phyloP scores from a whole-genome alignment of 345 rosid species.

The Boechera divaricarpa region DNA sequence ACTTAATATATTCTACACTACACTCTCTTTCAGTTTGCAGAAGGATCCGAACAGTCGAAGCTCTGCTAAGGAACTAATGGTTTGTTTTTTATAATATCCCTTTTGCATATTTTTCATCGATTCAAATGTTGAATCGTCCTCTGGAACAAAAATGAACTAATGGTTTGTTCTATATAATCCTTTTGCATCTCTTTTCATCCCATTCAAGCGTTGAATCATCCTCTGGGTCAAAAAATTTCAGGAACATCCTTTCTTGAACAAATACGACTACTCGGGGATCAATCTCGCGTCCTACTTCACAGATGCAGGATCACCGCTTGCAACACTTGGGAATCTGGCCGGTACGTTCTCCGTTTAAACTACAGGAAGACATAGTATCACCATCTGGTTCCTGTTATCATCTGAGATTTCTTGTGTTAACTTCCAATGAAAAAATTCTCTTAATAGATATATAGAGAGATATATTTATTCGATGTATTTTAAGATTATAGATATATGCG shows the following conservation, averaged over 20 bases:
- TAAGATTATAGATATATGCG: slow-evolving; percentile 33
- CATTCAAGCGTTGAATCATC: slow-evolving; percentile 7
- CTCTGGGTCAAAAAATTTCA: slow-evolving; percentile 38
- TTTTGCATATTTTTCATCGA: not conserved
- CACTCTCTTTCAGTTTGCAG: slow-evolving; percentile 64
- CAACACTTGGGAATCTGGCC: slow-evolving; percentile 59
- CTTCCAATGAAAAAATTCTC: slow-evolving; percentile 7
- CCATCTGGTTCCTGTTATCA: slow-evolving; percentile 23
- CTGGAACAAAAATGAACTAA: slow-evolving; percentile 40
- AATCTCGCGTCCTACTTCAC: slow-evolving; percentile 91
- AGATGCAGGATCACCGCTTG: slow-evolving; percentile 87
- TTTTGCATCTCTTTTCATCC: not conserved
- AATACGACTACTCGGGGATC: slow-evolving; percentile 62
- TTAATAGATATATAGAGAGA: not conserved
- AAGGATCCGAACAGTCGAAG: slow-evolving; percentile 66
- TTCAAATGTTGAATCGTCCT: slow-evolving; percentile 5
- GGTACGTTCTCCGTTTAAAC: slow-evolving; percentile 49
- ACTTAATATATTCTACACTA: slow-evolving; percentile 14
- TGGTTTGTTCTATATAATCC: slow-evolving; percentile 34
- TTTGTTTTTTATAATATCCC: slow-evolving; percentile 23
- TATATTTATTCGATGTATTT: slow-evolving; percentile 11
- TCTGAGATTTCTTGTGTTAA: slow-evolving; percentile 21
- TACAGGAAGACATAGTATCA: slow-evolving; percentile 23
- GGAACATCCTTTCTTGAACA: slow-evolving; percentile 76
- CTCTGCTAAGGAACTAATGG: slow-evolving; percentile 66